Percentiles rank a stretch among this genome's conserved stretches.
Evolutionary conservation across 768 basidiomycete species (phyloP).

Genomic region (Kwoniella sp.): DNA sequence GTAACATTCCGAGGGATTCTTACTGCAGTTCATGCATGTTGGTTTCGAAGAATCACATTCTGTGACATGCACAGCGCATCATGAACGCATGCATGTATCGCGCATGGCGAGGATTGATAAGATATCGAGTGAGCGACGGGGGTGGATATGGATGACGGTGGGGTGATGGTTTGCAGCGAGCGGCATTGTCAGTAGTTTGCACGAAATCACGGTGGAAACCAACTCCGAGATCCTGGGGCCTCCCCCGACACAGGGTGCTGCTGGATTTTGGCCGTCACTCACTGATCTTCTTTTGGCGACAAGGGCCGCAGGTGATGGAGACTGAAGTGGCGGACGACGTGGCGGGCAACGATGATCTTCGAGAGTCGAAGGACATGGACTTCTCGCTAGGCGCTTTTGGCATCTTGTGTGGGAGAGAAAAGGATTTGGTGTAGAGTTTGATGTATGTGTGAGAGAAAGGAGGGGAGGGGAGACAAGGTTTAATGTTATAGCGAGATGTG

Average conservation of each 20-base stretch:
- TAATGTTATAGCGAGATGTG: conserved; percentile 5
- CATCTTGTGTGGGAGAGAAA: not conserved
- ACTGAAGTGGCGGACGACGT: conserved; percentile 2
- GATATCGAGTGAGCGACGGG: not conserved
- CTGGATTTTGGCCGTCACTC: conserved; percentile 6
- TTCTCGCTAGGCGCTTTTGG: conserved; percentile 17
- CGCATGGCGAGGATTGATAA: not conserved
- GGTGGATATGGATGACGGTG: not conserved
- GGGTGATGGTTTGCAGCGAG: not conserved
- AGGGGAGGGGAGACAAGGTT: not conserved
- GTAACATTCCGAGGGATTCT: conserved; percentile 42
- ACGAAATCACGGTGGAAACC: conserved; percentile 9
- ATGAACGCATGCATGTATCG: not conserved
- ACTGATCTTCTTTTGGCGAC: conserved; percentile 46
- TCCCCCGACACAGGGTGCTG: no score
- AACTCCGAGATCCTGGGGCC: not conserved
- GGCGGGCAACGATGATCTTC: conserved; percentile 5
- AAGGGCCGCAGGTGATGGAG: conserved; percentile 46
- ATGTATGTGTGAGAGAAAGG: not conserved
- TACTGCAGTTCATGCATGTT: conserved; percentile 36
- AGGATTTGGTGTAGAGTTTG: no score
- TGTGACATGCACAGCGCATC: not conserved
- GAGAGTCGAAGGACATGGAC: conserved; percentile 3
- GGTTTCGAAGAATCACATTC: conserved; percentile 41
- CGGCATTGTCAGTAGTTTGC: not conserved